Base-by-base conservation (phyloP, 768 basidiomycete species). In the Kondoa malvinella region DNA sequence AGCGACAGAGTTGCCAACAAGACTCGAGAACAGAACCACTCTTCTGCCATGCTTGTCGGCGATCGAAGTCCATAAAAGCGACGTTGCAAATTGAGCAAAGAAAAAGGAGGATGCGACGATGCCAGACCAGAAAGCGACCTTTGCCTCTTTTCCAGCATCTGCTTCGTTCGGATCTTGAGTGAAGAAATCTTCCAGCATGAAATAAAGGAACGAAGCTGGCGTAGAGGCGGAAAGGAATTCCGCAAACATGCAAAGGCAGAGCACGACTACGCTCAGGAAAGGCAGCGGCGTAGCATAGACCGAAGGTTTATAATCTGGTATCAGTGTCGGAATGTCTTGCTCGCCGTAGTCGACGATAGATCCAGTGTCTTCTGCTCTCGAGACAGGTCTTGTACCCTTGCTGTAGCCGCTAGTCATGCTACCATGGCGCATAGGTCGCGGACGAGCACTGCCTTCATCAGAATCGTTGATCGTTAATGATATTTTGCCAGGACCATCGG, bases 41-140 rank as follows among this genome's bases (percentile, higher is more conserved):
- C 94, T 85, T 56, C 85, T 83, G 56, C 92, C 91, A 75, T 96
- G 89, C 77, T 84, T 87, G 68, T 92, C 88, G 27, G 94, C 94
- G 26, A 92, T 84, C n/a, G 91, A 91, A 66, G 90, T 89, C 94
- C 95, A 99, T 66, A 96, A 81, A 33, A 99, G 79, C 31, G 90
- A 92, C 0, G 94, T 97, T 32, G 94, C 78, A 78, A 97, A 97
- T 74, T 99, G 95, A 1, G 92, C 91, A 73, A 95, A 79, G 80
- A 96, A 97, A 78, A 92, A 91, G 1, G 83, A 84, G 40, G 88
- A 82, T 30, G 89, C 88, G 87, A 68, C 68, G n/a, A 71, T 29
- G 26, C 57, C 32, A 14, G 27, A 88, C 85, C 86, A 89, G 71
- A 87, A 88, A 29, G 91, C 92, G 31, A 91, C 87, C 64, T 87